Evolutionary conservation across 768 basidiomycete genomes (phyloP), one percentile per base, ranked within the genome.

Genomic region (Boletus vinaceobasis): DNA sequence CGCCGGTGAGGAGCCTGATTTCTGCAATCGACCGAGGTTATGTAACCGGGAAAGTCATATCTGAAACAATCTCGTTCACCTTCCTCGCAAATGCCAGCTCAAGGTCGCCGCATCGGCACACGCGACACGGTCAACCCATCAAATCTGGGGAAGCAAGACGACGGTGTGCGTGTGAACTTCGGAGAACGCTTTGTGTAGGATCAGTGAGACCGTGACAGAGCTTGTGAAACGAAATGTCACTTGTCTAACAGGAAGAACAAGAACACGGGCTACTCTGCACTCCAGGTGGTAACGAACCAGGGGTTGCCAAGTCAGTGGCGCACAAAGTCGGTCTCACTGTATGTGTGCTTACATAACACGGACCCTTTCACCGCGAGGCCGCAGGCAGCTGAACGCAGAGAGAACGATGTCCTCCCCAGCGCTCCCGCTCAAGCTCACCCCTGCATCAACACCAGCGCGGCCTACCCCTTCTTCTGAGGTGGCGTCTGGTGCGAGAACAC

Each of bases 341-440:
- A 1, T 9, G 8, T 9, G 15, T 19, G 43, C 43, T 46, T 46
- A 46, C 51, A 10, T 65, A 65, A 65, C 1, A 1, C 37, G 7
- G 32, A 4, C n/a, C 19, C 36, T 36, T 44, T 39, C 9, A 5
- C 13, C 8, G 26, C 10, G 5, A 33, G 43, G 53, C 31, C 19
- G 32, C 36, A 19, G 27, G 31, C 32, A 39, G n/a, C n/a, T n/a
- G n/a, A n/a, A 19, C 38, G 31, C 38, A 32, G n/a, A 61, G 19
- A 26, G 43, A 61, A 56, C 53, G 14, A 65, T 67, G 73, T 76
- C 75, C 37, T 78, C 82, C 26, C 79, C 83, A 52, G 86, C 86
- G 39, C 79, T 85, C 37, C 86, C 87, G 10, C 73, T 89, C 62
- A 89, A 88, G 61, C 82, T 81, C 10, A 72, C 82, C 27, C 78